These are phyloP conservation scores for Penicillium sp. DNA, from an alignment of 2,329 filamentous ascomycete genomes.

Conservation along the genomic window DNA sequence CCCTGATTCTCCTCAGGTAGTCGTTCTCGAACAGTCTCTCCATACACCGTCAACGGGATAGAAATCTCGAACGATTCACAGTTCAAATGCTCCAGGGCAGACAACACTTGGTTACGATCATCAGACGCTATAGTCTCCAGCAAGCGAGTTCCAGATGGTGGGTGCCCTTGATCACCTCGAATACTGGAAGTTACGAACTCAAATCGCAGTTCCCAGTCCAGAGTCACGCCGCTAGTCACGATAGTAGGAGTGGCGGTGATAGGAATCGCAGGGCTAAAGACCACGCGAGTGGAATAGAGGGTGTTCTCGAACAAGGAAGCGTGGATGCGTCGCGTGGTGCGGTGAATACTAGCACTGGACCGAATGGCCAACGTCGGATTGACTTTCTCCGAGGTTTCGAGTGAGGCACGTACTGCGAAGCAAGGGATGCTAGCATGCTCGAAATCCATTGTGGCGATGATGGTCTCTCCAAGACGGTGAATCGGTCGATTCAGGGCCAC, in stretches of 20 bases:
- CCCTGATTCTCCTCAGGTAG: conserved; percentile 41
- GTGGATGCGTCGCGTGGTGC: conserved; percentile 79
- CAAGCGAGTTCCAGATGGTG: conserved; percentile 50
- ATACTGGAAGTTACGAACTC: conserved; percentile 80
- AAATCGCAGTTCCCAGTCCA: conserved; percentile 84
- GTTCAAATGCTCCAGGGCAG: conserved; percentile 70
- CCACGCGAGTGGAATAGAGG: conserved; percentile 71
- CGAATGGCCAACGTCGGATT: conserved; percentile 76
- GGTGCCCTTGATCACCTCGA: conserved; percentile 36
- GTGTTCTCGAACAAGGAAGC: conserved; percentile 75
- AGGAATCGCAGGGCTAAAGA: conserved; percentile 81
- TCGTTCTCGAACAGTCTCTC: conserved; percentile 49
- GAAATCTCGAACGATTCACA: conserved; percentile 90
- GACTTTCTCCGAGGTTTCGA: conserved; percentile 84
- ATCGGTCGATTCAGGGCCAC: conserved; percentile 84
- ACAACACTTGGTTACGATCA: conserved; percentile 71
- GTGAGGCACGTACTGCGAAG: conserved; percentile 76
- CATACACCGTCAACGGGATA: conserved; percentile 78
- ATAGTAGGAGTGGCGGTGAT: conserved; percentile 83
- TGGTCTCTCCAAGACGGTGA: conserved; percentile 82
- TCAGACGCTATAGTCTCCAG: conserved; percentile 76
- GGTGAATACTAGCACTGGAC: conserved; percentile 77
- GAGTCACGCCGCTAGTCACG: conserved; percentile 77
- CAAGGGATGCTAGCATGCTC: conserved; percentile 71
- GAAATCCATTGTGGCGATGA: conserved; percentile 83